Conservation (phyloP, 2,329 filamentous ascomycete genomes). For the Xylaria sp. region DNA sequence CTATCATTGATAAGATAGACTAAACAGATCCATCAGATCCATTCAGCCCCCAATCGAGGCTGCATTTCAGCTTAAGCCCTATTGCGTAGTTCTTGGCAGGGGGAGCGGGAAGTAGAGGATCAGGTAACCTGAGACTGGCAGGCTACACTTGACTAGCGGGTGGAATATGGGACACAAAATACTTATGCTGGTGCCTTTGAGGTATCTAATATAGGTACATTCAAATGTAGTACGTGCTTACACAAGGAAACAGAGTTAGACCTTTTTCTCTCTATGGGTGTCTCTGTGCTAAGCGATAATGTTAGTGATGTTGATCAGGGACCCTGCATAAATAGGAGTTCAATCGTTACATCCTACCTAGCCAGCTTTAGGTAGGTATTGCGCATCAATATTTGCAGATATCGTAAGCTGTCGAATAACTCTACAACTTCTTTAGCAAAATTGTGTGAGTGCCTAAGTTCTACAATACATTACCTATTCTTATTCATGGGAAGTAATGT, state of each 20-base stretch:
- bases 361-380: background rate
- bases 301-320: background rate
- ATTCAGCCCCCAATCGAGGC: conserved; percentile 24
- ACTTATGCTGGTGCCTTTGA: background rate
- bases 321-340: background rate
- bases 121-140: no score
- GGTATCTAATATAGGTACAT: background rate
- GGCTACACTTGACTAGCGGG: background rate
- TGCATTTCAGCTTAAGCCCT: conserved; percentile 30
- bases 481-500: background rate
- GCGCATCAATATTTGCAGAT: background rate
- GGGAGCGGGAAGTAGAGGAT: background rate
- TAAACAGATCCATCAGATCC: conserved; percentile 4
- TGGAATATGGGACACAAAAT: background rate
- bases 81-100: conserved; percentile 27
- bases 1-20: conserved; percentile 3
- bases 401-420: background rate
- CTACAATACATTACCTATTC: background rate
- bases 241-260: background rate
- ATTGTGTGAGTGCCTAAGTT: background rate
- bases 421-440: background rate
- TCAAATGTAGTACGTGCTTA: background rate
- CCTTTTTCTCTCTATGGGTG: background rate
- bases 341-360: background rate
- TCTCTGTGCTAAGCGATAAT: background rate